Evolutionary conservation across 2,329 filamentous ascomycete species (phyloP), one percentile per base, ranked within the genome.

Genomic region (Cytospora chrysosperma): DNA sequence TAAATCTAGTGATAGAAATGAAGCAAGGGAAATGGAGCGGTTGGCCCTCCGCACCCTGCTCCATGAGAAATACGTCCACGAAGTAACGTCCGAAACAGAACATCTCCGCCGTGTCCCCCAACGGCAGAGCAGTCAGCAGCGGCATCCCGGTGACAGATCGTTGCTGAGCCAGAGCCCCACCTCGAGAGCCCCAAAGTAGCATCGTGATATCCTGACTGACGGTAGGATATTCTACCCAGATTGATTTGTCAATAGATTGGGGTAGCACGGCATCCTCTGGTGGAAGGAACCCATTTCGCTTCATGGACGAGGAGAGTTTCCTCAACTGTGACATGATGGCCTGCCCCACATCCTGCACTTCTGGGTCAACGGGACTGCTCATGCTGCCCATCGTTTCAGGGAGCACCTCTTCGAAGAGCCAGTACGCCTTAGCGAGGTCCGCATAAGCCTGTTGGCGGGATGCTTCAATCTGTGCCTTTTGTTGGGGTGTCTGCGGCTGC

Each of bases 351-450:
- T 82, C 80, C 21, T 82, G 78, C 13, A 84, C 73, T 65, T 86
- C 82, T n/a, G 74, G 70, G 55, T 81, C 78, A 2, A 75, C 72
- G 0, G 75, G 71, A 51, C 76, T 75, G 10, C 74, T 78, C 53
- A 78, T 81, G 26, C 75, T 74, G 32, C 76, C 75, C 9, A 78
- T 72, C 4, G 84, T 74, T 62, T 85, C 82, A 1, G 82, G 80
- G 8, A 86, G 75, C 1, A 81, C 76, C 57, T 83, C 77, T 57
- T 85, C 81, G 27, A 77, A 82, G n/a, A 97, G 85, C 93, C 93
- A 97, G 74, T 91, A 89, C 0, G 88, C 83, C 74, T 97, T 97
- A 27, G 91, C 88, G 57, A 97, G 79, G 74, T 97, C 92, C 1
- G 94, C 84, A 70, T 96, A 93, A 1, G 92, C 89, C 75, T 97